phyloP scores from a whole-genome alignment of 495 filamentous ascomycete species.

The Rusavskia elegans region DNA sequence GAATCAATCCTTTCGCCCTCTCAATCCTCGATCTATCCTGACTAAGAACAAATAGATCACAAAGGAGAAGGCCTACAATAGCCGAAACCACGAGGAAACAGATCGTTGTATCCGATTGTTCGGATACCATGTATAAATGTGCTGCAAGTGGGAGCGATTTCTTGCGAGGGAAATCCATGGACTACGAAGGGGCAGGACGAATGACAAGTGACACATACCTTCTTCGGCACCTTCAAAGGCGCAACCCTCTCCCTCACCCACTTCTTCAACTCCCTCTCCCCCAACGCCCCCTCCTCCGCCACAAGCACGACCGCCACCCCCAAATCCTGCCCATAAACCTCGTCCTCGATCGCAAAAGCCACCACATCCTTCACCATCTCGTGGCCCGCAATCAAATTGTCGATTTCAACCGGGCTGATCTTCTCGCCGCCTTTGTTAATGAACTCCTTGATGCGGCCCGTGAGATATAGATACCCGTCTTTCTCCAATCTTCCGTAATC shows the following conservation, averaged over 20 bases:
- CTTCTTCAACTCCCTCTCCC: slow-evolving; percentile 39
- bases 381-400: slow-evolving; percentile 57
- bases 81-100: too few relatives aligned
- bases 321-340: slow-evolving; percentile 61
- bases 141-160: too few relatives aligned
- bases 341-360: slow-evolving; percentile 49
- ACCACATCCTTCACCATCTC: slow-evolving; percentile 63
- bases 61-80: too few relatives aligned
- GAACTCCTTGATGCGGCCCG: slow-evolving; percentile 68
- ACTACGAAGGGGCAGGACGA: too few relatives aligned
- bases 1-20: neutral
- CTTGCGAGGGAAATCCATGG: too few relatives aligned
- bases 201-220: slow-evolving; percentile 29
- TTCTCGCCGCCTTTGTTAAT: slow-evolving; percentile 79
- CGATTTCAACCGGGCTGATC: slow-evolving; percentile 69
- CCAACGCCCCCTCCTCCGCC: slow-evolving; percentile 37
- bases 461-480: slow-evolving; percentile 61
- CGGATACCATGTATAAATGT: too few relatives aligned
- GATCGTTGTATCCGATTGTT: too few relatives aligned
- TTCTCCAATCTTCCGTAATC: slow-evolving; percentile 64
- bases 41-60: too few relatives aligned
- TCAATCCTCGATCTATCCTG: too few relatives aligned
- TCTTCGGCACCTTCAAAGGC: slow-evolving; percentile 76
- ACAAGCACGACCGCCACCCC: slow-evolving; percentile 53
- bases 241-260: slow-evolving; percentile 53